Percentiles rank a stretch among this genome's conserved stretches.
These are phyloP conservation scores for Canavalia gladiata DNA, from an alignment of 306 rosid species.

Conservation along the genomic window DNA sequence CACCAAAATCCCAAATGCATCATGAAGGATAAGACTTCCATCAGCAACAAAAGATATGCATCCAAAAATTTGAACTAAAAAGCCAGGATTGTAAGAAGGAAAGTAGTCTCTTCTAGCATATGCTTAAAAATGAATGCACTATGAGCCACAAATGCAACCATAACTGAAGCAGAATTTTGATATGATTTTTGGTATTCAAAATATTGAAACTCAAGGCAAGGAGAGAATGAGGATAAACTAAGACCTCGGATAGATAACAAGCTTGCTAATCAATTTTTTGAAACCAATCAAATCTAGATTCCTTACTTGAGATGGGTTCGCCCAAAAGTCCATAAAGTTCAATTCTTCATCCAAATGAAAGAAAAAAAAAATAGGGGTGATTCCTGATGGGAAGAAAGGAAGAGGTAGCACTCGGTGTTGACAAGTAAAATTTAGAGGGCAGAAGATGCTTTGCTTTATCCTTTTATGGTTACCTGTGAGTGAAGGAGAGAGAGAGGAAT, in stretches of 20 bases:
- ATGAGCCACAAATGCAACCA: slow-evolving; percentile 29
- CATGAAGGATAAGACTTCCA: slow-evolving; percentile 11
- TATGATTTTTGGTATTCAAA: neutral
- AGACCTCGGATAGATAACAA: slow-evolving; percentile 31
- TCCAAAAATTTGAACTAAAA: slow-evolving; percentile 14
- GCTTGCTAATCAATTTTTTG: slow-evolving; percentile 42
- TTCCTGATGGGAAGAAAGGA: slow-evolving; percentile 40
- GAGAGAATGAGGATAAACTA: slow-evolving; percentile 45
- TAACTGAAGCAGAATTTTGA: slow-evolving; percentile 22
- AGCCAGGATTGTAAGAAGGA: slow-evolving; percentile 15
- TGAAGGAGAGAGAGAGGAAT: slow-evolving; percentile 3
- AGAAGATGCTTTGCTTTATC: slow-evolving; percentile 70
- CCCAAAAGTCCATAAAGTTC: slow-evolving; percentile 50
- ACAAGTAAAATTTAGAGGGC: slow-evolving; percentile 41
- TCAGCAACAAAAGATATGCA: slow-evolving; percentile 30
- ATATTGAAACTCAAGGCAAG: slow-evolving; percentile 36
- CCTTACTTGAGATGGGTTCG: slow-evolving; percentile 64
- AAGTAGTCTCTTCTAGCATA: slow-evolving; percentile 31
- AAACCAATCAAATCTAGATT: slow-evolving; percentile 55
- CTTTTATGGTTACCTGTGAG: slow-evolving; percentile 19
- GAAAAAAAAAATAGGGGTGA: slow-evolving; percentile 12
- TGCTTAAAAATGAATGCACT: neutral
- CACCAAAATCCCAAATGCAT: neutral
- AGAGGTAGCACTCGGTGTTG: slow-evolving; percentile 54
- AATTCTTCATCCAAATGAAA: slow-evolving; percentile 48